A percentile compares a stretch with the other conserved stretches of the same genome.
These are phyloP conservation scores for Triangularia setosa DNA, from an alignment of 2,329 filamentous ascomycete genomes.

Conservation along the genomic window DNA sequence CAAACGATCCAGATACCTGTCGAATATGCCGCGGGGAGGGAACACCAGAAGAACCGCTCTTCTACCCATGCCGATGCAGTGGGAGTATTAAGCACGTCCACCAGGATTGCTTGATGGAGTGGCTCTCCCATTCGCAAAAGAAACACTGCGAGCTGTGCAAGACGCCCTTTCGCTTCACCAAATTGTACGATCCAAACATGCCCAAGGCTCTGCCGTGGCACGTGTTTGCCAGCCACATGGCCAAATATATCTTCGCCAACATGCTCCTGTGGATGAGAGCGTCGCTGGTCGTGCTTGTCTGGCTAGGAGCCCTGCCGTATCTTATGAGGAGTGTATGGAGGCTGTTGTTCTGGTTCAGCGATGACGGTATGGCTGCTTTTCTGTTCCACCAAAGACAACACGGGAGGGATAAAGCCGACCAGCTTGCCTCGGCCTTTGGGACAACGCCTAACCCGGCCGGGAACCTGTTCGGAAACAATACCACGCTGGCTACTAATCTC, in stretches of 20 bases:
- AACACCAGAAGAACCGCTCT: constrained; percentile 77
- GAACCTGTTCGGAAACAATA: constrained; percentile 36
- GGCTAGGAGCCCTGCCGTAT: constrained; percentile 85
- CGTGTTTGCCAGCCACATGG: constrained; percentile 75
- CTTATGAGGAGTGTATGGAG: constrained; percentile 90
- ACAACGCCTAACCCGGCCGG: constrained; percentile 31
- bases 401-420: not conserved
- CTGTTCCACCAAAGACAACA: constrained; percentile 1
- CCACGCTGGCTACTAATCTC: constrained; percentile 37
- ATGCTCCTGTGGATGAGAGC: constrained; percentile 75
- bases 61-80: constrained; percentile 98
- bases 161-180: constrained; percentile 96
- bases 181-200: constrained; percentile 94
- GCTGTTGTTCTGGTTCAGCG: constrained; percentile 89
- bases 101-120: constrained; percentile 97
- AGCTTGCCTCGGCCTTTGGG: not conserved
- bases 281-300: constrained; percentile 75
- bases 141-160: constrained; percentile 99
- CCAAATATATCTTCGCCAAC: constrained; percentile 67
- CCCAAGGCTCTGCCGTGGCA: constrained; percentile 74
- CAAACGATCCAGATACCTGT: constrained; percentile 71
- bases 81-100: constrained; percentile 98
- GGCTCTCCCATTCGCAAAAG: constrained; percentile 97
- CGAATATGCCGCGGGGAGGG: constrained; percentile 93
- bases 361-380: constrained; percentile 57